These are phyloP conservation scores for Coemansia sp. DNA, from an alignment of 192 early-diverging fungal species.

Conservation along the genomic window DNA sequence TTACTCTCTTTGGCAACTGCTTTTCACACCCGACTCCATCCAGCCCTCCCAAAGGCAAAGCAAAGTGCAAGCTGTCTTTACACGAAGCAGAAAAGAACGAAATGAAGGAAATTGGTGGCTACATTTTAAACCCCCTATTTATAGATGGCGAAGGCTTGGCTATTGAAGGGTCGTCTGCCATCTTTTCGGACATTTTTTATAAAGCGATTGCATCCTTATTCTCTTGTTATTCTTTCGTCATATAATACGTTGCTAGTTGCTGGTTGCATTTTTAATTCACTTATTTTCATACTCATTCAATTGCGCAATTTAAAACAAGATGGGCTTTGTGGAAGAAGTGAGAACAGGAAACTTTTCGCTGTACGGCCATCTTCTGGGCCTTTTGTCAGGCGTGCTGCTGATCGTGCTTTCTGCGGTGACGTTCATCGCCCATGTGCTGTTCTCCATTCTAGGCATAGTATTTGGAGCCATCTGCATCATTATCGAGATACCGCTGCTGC, in stretches of 20 bases:
- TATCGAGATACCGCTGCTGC: conserved; percentile 39
- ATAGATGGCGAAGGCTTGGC: background rate
- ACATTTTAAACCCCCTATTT: background rate
- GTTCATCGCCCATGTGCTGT: conserved; percentile 40
- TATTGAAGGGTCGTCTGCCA: background rate
- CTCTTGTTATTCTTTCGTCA: background rate
- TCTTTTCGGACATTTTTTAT: background rate
- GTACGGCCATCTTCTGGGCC: conserved; percentile 44
- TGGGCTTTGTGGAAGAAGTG: conserved; percentile 50
- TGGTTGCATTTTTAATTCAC: conserved; percentile 9
- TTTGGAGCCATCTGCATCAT: conserved; percentile 51
- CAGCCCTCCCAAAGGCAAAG: background rate
- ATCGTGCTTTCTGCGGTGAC: conserved; percentile 53
- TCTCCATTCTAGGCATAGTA: conserved; percentile 53
- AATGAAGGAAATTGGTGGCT: background rate
- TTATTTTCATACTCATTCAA: background rate
- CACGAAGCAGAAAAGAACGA: background rate
- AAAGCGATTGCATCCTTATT: background rate
- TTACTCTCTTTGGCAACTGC: conserved; percentile 8
- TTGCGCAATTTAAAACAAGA: conserved; percentile 8
- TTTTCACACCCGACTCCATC: background rate
- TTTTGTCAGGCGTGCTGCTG: conserved; percentile 49
- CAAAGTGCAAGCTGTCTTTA: background rate
- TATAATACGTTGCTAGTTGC: conserved; percentile 1
- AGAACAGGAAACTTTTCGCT: conserved; percentile 49